Conservation (phyloP, 108 stramenopile species). For the Nannochloropsis salina region DNA sequence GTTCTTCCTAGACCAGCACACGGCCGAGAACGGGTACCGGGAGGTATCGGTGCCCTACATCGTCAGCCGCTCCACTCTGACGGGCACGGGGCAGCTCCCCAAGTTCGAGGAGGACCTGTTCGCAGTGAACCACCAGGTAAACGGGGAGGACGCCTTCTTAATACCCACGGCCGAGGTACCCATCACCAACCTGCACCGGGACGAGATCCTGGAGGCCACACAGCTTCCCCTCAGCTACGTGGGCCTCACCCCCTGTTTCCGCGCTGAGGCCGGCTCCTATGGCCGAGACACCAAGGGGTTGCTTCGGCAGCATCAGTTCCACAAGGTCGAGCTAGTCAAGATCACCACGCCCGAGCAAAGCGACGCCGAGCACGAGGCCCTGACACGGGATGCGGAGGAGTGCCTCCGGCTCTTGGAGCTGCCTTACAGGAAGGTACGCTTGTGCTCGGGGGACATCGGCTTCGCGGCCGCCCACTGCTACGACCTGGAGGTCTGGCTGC, state of each 20-base stretch:
- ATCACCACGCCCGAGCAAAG: slow-evolving; percentile 73
- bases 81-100: slow-evolving; percentile 90
- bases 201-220: slow-evolving; percentile 70
- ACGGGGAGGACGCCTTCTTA: slow-evolving; percentile 87
- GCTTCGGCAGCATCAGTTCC: slow-evolving; percentile 95
- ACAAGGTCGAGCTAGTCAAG: slow-evolving; percentile 92
- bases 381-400: slow-evolving; percentile 75
- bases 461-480: slow-evolving; percentile 86
- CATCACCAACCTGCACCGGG: slow-evolving; percentile 80
- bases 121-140: slow-evolving; percentile 57
- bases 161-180: slow-evolving; percentile 97
- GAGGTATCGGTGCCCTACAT: slow-evolving; percentile 82
- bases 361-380: slow-evolving; percentile 71
- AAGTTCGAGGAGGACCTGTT: slow-evolving; percentile 95
- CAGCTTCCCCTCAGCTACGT: slow-evolving; percentile 79
- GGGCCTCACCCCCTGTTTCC: slow-evolving; percentile 90
- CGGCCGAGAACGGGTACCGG: slow-evolving; percentile 70
- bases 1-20: slow-evolving; percentile 82
- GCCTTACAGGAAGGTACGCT: slow-evolving; percentile 82
- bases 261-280: slow-evolving; percentile 93
- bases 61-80: slow-evolving; percentile 73
- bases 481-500: slow-evolving; percentile 97
- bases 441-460: slow-evolving; percentile 92
- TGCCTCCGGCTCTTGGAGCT: slow-evolving; percentile 74
- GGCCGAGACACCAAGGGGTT: slow-evolving; percentile 90